phyloP scores from a whole-genome alignment of 352 stramenopile species.

The Thalassiosira livingstoniorum region DNA sequence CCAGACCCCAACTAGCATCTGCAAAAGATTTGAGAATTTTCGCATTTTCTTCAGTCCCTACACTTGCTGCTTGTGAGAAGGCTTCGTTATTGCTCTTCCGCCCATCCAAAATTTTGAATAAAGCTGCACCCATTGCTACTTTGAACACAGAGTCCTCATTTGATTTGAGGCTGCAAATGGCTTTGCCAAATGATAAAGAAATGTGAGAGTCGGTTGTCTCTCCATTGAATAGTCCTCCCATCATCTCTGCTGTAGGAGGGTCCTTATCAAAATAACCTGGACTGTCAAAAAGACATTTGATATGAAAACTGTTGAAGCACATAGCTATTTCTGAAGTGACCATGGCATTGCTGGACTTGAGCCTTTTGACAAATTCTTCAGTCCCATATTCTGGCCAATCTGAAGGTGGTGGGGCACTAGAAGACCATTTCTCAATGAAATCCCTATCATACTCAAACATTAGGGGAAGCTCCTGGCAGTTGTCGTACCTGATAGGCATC shows the following conservation, averaged over 20 bases:
- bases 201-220: constrained; percentile 30
- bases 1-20: constrained; percentile 78
- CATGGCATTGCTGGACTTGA: constrained; percentile 37
- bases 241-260: constrained; percentile 56
- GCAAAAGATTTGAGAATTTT: constrained; percentile 51
- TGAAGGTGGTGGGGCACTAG: constrained; percentile 47
- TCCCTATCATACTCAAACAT: constrained; percentile 75
- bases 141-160: constrained; percentile 55
- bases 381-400: constrained; percentile 84
- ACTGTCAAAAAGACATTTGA: constrained; percentile 61
- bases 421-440: constrained; percentile 60
- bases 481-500: no score
- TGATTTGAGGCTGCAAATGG: constrained; percentile 63
- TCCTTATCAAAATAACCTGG: constrained; percentile 59
- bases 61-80: constrained; percentile 44
- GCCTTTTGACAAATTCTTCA: constrained; percentile 55
- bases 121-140: constrained; percentile 58
- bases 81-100: constrained; percentile 15
- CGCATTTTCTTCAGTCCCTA: constrained; percentile 3
- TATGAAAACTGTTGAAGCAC: constrained; percentile 62
- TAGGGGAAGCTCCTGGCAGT: constrained; percentile 84
- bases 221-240: constrained; percentile 9
- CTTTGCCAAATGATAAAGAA: constrained; percentile 59
- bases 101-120: constrained; percentile 52
- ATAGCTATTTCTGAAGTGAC: constrained; percentile 61